Base-by-base conservation (phyloP, 805 yeast species). In the Candida manassasensis region DNA sequence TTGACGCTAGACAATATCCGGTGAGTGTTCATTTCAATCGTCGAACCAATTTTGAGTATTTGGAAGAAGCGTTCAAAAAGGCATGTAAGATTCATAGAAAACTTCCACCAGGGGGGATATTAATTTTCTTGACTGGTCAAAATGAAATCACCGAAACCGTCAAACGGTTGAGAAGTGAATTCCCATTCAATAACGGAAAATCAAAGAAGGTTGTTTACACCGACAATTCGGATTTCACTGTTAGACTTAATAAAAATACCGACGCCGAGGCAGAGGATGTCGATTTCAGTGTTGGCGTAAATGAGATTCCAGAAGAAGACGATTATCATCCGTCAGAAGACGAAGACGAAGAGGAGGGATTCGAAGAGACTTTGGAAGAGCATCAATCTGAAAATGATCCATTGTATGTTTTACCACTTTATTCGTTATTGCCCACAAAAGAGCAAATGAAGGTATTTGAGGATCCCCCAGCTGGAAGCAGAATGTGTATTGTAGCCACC, bases 381-480 rank as follows among this genome's bases (percentile, higher is more conserved):
- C 85, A 77, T 26, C 93, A 83, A 53, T 71, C 83, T 0, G 79
- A 72, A 2, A 67, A 70, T 27, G 90, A 84, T 50, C 96, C 96
- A 3, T 62, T 93, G 26, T 86, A 84, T 51, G 97, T 93, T 1
- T 67, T 93, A 17, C 99, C 99, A 0, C 69, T 93, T 19, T 93
- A 93, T 57, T 90, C 98, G 5, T 64, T 93, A 30, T 67, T 93
- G 25, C 96, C 99, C n/a, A 88, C 97, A 0, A 77, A 75, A 31
- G 95, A 93, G 51, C 99, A 93, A 62, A 80, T 93, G 88, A 84
- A 80, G 53, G 95, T 93, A 2, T 93, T 93, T 53, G 75, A 84
- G 38, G 67, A 69, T 0, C 95, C 96, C 2, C 98, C 98, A 3
- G 62, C 66, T 17, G 95, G 95, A 4, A 73, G 88, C 27, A 71